A percentile compares a stretch with the other conserved stretches of the same genome.
Evolutionary conservation across 345 rosid genomes (phyloP).

Genomic region (Orychophragmus violaceus): DNA sequence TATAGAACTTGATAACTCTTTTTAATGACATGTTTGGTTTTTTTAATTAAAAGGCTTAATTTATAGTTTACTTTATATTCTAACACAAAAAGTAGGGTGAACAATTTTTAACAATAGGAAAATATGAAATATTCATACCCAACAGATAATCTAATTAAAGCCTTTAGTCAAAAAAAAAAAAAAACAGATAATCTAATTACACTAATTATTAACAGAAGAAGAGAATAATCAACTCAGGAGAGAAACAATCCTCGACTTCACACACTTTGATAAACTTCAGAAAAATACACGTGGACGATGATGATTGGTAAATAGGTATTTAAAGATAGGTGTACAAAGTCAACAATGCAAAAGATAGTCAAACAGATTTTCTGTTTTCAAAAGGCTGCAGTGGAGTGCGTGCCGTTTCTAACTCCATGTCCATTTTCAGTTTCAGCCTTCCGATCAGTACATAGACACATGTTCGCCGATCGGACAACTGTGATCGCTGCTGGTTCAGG

Average conservation of each 20-base stretch:
- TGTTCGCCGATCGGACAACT: constrained; percentile 1
- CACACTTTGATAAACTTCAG: constrained; percentile 18
- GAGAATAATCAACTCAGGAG: constrained; percentile 1
- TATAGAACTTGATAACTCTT: no score
- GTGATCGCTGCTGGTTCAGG: constrained; percentile 17
- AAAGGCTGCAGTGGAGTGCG: neutral
- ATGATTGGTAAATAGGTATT: no score
- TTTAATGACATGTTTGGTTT: no score
- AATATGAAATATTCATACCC: neutral
- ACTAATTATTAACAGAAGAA: constrained; percentile 10
- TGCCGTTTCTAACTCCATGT: constrained; percentile 12
- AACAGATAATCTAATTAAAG: no score
- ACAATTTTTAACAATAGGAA: neutral
- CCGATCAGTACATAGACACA: constrained; percentile 17
- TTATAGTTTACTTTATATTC: neutral
- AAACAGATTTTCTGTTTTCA: neutral
- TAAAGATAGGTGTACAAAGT: constrained; percentile 13
- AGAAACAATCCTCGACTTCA: constrained; percentile 4
- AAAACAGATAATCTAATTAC: constrained; percentile 16
- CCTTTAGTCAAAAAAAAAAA: no score
- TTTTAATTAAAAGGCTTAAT: neutral
- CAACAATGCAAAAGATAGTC: constrained; percentile 15
- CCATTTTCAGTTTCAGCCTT: constrained; percentile 23
- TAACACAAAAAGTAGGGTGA: no score
- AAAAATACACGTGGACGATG: constrained; percentile 11